These are phyloP conservation scores for Gossypioides kirkii DNA, from an alignment of 345 rosid genomes.

Conservation along the genomic window DNA sequence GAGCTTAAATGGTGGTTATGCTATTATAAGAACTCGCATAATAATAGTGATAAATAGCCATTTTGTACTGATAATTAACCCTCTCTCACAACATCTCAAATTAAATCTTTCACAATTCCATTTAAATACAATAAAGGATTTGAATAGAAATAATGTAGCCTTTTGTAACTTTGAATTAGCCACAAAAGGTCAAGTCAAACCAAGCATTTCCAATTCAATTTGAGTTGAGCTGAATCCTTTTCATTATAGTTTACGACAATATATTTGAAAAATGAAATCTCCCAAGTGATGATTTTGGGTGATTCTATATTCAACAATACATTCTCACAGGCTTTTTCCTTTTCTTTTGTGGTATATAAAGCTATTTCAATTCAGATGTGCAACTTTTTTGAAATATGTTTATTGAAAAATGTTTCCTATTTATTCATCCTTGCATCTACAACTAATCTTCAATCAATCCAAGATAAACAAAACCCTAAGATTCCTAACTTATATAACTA, in stretches of 20 bases:
- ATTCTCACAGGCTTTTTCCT: not conserved
- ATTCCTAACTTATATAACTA: too few relatives aligned
- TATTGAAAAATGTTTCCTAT: too few relatives aligned
- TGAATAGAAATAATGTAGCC: not conserved
- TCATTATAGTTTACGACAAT: not conserved
- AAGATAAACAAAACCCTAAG: too few relatives aligned
- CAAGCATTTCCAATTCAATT: not conserved
- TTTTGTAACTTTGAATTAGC: not conserved
- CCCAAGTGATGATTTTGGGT: not conserved
- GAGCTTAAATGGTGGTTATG: not conserved
- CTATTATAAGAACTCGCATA: not conserved
- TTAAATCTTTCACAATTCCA: not conserved
- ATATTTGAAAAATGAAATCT: not conserved
- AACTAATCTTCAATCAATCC: too few relatives aligned
- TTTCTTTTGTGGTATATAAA: not conserved
- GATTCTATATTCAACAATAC: constrained; percentile 1
- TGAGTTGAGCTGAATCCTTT: not conserved
- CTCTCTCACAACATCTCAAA: not conserved
- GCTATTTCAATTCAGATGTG: not conserved
- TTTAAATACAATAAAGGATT: not conserved
- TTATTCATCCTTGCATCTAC: too few relatives aligned
- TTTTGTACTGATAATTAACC: not conserved
- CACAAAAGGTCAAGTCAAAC: not conserved
- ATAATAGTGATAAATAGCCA: not conserved
- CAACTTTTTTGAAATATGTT: constrained; percentile 2